Evolutionary conservation across 2,329 filamentous ascomycete genomes (phyloP), one percentile per base, ranked within the genome.

Genomic region (Graphilbum fragrans): DNA sequence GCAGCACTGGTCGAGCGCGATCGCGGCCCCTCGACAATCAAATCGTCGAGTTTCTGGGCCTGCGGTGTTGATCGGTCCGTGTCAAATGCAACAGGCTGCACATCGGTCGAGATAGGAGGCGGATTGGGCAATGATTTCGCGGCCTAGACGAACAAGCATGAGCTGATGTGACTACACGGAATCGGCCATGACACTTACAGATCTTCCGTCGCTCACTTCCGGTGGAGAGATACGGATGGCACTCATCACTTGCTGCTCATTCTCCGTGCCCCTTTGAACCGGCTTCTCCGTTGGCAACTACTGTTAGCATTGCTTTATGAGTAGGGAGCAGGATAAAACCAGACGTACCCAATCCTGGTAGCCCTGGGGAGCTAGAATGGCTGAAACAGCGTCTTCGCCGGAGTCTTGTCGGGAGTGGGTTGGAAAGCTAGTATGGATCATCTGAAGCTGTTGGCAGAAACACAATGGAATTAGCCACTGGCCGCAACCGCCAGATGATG

Each of bases 341-440:
- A 5, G 29, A 6, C 74, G 55, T 58, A 92, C 85, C 74, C 92
- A 94, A 51, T 75, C 75, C 42, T 77, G 73, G 59, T 92, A 95
- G 47, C 82, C 85, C 49, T 86, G 72, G 0, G 88, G 87, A 16
- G 85, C 86, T 66, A 94, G 88, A 50, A 95, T 94, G 41, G 94
- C 88, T 1, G 88, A 95, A 41, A 86, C 73, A 20, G 86, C 81
- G 50, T 88, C 86, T 49, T 94, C 86, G 46, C 78, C 79, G 20
- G 72, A 72, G 41, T 65, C 63, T 39, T 70, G 69, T 55, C 78
- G 65, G 57, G 80, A 53, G 45, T 69, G 64, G 34, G 76, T 73
- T 3, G 74, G 62, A 10, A 81, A 53, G 46, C 69, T 72, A 5
- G 77, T 81, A 40, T 63, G 65, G 16, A 78, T 59, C 63, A 72